Evolutionary conservation across 257 asterid genomes (phyloP).

Genomic region (Coffea canephora): DNA sequence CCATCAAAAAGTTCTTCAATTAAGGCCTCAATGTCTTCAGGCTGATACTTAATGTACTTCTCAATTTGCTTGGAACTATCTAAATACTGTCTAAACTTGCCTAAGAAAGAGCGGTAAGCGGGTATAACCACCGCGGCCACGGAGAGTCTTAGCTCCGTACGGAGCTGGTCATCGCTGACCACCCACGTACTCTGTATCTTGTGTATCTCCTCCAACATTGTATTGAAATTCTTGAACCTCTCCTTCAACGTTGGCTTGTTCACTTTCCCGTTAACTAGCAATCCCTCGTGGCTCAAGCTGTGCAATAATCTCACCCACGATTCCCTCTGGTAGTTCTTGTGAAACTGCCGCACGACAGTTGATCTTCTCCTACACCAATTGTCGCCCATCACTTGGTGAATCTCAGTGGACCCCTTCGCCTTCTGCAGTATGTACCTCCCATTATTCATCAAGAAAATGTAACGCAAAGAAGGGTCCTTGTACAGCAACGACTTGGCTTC

Average conservation of each 20-base stretch:
- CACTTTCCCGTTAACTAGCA: slow-evolving; percentile 45
- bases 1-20: slow-evolving; percentile 82
- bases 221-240: slow-evolving; percentile 61
- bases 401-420: slow-evolving; percentile 60
- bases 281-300: slow-evolving; percentile 59
- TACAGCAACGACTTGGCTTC: slow-evolving; percentile 56
- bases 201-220: slow-evolving; percentile 64
- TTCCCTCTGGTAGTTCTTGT: slow-evolving; percentile 80
- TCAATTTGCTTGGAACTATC: slow-evolving; percentile 57
- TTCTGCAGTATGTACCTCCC: slow-evolving; percentile 78
- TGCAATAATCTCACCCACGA: slow-evolving; percentile 72
- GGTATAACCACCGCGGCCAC: slow-evolving; percentile 73
- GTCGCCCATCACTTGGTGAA: slow-evolving; percentile 74
- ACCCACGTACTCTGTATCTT: slow-evolving; percentile 72
- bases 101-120: slow-evolving; percentile 76
- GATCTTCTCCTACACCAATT: slow-evolving; percentile 80
- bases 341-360: slow-evolving; percentile 66
- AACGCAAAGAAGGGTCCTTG: slow-evolving; percentile 54
- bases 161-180: slow-evolving; percentile 86
- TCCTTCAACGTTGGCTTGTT: slow-evolving; percentile 62
- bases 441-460: slow-evolving; percentile 79
- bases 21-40: slow-evolving; percentile 75
- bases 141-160: slow-evolving; percentile 78
- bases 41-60: slow-evolving; percentile 75
- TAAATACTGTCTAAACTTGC: slow-evolving; percentile 65